phyloP scores from a whole-genome alignment of 2,329 filamentous ascomycete species.

The Zarea fungicola region DNA sequence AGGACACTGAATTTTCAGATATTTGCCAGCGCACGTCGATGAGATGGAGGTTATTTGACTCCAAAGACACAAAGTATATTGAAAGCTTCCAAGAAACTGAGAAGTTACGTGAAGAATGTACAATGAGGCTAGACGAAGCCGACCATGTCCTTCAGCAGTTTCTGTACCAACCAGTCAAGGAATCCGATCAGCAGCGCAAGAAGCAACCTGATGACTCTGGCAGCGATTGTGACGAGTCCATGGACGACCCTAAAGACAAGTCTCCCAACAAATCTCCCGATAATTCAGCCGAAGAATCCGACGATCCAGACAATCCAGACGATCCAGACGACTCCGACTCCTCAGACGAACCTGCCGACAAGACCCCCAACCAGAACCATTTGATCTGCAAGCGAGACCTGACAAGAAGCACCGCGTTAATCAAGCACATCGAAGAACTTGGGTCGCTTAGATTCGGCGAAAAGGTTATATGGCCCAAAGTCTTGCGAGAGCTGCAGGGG shows the following conservation, averaged over 20 bases:
- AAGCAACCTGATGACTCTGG: no score
- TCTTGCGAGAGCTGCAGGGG: neutral
- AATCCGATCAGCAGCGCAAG: no score
- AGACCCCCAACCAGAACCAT: neutral
- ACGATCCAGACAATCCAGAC: no score
- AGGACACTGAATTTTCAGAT: neutral
- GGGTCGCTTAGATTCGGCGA: neutral
- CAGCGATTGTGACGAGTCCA: no score
- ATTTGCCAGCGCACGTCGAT: neutral
- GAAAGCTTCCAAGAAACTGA: accelerated
- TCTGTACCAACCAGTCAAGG: neutral
- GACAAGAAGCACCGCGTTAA: accelerated
- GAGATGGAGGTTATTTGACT: neutral
- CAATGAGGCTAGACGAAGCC: neutral
- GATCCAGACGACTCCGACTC: no score
- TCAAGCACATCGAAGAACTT: constrained; percentile 21
- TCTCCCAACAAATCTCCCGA: no score
- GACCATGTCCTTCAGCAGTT: neutral
- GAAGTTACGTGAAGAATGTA: neutral
- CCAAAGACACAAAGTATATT: neutral
- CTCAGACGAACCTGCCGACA: no score
- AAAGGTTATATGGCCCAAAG: neutral
- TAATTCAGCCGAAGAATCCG: no score
- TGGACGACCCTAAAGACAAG: no score
- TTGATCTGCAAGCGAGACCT: neutral